Base-by-base conservation (phyloP, 306 rosid species). In the Pyrus pyrifolia region DNA sequence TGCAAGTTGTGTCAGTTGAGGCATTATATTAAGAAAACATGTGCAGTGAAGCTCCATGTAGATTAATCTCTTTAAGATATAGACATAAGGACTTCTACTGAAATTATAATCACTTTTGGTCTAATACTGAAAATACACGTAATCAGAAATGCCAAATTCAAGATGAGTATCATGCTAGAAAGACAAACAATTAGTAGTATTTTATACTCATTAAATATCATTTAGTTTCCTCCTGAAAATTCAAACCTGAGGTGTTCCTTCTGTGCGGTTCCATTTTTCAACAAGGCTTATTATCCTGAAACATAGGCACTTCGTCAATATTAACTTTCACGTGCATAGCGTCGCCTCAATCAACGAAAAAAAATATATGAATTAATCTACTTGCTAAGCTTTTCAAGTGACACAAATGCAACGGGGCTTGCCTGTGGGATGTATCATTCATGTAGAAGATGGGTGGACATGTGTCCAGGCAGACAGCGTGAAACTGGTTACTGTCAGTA, bases 351-450 rank as follows among this genome's bases (percentile, higher is more conserved):
- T 68, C 71, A 83, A 73, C 3, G 0, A 57, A n/a, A n/a, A n/a
- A 72, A 71, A 61, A 44, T 11, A 2, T 60, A 44, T 0, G 1
- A 42, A 40, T 6, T 11, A 35, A 23, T 17, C 6, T 25, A 57
- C 1, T 11, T 42, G 44, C 69, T 60, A 40, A 42, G 45, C 60
- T 55, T 72, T 23, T 70, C 8, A 73, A 58, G 38, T 38, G 25
- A 42, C 13, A n/a, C 1, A 78, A 68, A 63, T 42, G 21, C 40
- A 17, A 59, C 31, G 23, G 66, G 73, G 57, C 78, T 86, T 84
- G 87, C 99, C 87, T 90, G 88, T 95, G 99, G 76, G 99, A 95
- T 44, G 99, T 92, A 84, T 92, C 96, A 70, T 95, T 95, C 99
- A 95, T 95, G 89, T 95, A 95, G 82, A 95, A 95, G 77, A 95